Base-by-base conservation (phyloP, 2,329 filamentous ascomycete species). In the Aspergillus caelatus region DNA sequence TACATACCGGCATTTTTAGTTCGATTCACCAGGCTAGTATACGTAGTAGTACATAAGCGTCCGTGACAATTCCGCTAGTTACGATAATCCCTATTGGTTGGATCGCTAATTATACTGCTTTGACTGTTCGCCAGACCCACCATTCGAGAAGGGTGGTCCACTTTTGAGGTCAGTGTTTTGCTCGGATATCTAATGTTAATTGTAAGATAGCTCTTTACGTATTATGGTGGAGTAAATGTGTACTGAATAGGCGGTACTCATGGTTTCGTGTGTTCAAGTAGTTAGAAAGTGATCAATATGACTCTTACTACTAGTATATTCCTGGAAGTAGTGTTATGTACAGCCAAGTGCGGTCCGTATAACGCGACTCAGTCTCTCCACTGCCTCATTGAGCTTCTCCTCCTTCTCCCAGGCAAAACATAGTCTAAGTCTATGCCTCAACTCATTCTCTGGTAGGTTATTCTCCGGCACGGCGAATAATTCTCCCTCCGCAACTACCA, bases 401-500 rank as follows among this genome's bases (percentile, higher is more conserved):
- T 62, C 62, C 58, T 68, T 57, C 46, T 69, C 62, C 63, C 67
- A 66, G 55, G 65, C 68, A 43, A 69, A 66, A 58, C 66, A 69
- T 16, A 65, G 50, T 32, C 65, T 64, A 41, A 69, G 19, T 10
- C 62, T 54, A 46, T 58, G 56, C 53, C 57, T 11, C 23, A 55
- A 10, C 8, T 72, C 52, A 55, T 55, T 55, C 3, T 10, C 52
- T 10, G 71, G 66, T 83, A 83, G n/a, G 83, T 78, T 32, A 68
- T 69, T 12, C 77, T 78, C 72, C 85, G 88, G 7, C 79, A 78
- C n/a, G 83, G 85, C 60, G 81, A 83, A 70, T 1, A 64, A 34
- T 4, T 61, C 53, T 11, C 64, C 66, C 45, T 62, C 46, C 21
- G 62, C 62, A 3, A 67, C 21, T 3, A 58, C 32, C 19, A 66